Evolutionary conservation across 805 yeast species (phyloP), one percentile per base, ranked within the genome.

Genomic region (Gaillardinia entomophila): DNA sequence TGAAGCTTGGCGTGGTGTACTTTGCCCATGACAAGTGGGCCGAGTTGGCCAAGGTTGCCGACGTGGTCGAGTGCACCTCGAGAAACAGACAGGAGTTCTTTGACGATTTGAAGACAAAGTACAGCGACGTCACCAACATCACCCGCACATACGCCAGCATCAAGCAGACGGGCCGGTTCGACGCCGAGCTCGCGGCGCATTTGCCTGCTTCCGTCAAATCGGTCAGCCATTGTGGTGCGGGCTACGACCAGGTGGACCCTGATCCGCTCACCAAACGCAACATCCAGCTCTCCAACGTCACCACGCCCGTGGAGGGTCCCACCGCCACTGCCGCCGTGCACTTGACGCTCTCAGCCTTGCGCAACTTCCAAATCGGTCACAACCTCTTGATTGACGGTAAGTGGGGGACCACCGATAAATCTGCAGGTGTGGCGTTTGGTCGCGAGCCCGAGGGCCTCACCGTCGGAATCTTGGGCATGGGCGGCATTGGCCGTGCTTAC

Each of bases 401-500:
- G 35, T 86, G 94, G 90, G 45, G 40, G 35, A 52, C 38, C 4
- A 6, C 10, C 10, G 19, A 14, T 4, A 66, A 68, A 39, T 41
- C 52, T 28, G 66, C 56, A 3, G 82, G 80, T 2, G 72, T 79
- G 1, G 71, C 77, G 6, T 57, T 77, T 29, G 95, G 94, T 6
- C 72, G 73, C 48, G 89, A 81, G 48, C 94, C 94, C 12, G 77
- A 68, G 40, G 86, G 85, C 6, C 80, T 81, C 50, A 68, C 68
- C 13, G 79, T 87, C 15, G 96, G 96, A 30, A 78, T 87, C 34
- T 64, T 82, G 32, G 96, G 96, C 12, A 71, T 87, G 75, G 96
- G 96, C 22, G 95, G 95, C 23, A 86, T 87, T 58, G 96, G 96
- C 29, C 75, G 88, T 37, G 83, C 85, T 19, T 77, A 87, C 32